Evolutionary conservation across 495 filamentous ascomycete genomes (phyloP).

Genomic region (Penicillium longicatenatum): DNA sequence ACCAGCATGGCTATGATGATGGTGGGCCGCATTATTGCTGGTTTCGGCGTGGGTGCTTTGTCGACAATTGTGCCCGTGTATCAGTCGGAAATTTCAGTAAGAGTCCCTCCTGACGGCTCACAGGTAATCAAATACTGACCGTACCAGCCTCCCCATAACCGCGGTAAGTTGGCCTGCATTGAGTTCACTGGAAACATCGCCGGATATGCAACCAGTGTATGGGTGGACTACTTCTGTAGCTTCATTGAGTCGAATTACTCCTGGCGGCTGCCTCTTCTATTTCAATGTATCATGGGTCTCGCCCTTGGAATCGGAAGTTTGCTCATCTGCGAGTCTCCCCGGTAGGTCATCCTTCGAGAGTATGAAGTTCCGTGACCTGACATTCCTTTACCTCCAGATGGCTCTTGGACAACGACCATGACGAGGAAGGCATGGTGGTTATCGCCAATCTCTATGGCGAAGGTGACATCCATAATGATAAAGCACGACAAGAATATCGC

Average conservation of each 20-base stretch:
- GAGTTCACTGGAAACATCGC: slow-evolving; percentile 97
- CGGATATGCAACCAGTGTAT: slow-evolving; percentile 93
- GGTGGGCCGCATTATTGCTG: slow-evolving; percentile 85
- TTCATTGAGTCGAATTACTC: slow-evolving; percentile 83
- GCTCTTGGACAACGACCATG: slow-evolving; percentile 96
- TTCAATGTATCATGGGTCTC: slow-evolving; percentile 93
- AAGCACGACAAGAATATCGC: slow-evolving; percentile 90
- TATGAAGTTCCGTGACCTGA: background rate
- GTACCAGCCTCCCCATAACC: slow-evolving; percentile 80
- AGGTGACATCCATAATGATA: slow-evolving; percentile 89
- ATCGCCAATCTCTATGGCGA: slow-evolving; percentile 97
- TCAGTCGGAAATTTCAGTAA: slow-evolving; percentile 84
- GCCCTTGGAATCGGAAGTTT: slow-evolving; percentile 83
- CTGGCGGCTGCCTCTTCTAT: slow-evolving; percentile 87
- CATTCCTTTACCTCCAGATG: slow-evolving; percentile 57
- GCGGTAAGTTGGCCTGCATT: slow-evolving; percentile 94
- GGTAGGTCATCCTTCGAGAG: slow-evolving; percentile 50
- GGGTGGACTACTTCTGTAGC: slow-evolving; percentile 97
- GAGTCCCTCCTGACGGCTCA: background rate
- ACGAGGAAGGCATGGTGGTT: slow-evolving; percentile 96
- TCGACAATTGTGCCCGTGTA: slow-evolving; percentile 98
- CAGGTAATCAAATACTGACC: background rate
- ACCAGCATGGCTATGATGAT: slow-evolving; percentile 89
- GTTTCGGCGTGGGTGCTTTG: slow-evolving; percentile 88
- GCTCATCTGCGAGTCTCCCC: slow-evolving; percentile 93